Conservation (phyloP, 306 rosid genomes). For the Medicago arabica region DNA sequence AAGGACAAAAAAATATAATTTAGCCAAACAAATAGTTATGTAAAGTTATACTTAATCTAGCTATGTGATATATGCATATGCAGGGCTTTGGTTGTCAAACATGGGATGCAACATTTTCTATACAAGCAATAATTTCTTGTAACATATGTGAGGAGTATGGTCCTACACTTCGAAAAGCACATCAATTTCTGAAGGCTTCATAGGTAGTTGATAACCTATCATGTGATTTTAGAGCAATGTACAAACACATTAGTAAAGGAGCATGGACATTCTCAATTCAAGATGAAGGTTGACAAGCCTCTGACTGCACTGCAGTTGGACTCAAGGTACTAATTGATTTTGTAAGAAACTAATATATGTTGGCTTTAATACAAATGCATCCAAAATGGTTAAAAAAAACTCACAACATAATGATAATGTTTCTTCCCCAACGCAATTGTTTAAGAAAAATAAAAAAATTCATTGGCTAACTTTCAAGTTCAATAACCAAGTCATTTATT, state of each 20-base stretch:
- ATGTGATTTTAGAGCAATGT: conserved; percentile 53
- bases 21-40: too few species aligned
- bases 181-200: conserved; percentile 64
- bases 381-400: too few species aligned
- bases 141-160: conserved; percentile 57
- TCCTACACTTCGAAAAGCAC: conserved; percentile 62
- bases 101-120: conserved; percentile 65
- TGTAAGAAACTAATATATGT: neutral
- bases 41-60: too few species aligned
- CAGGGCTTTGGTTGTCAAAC: conserved; percentile 61
- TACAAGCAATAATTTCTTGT: conserved; percentile 64
- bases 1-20: too few species aligned
- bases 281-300: conserved; percentile 67
- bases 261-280: conserved; percentile 62
- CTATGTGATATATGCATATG: neutral
- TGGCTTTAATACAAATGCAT: neutral
- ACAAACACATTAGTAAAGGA: conserved; percentile 62
- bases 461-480: too few species aligned
- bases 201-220: conserved; percentile 63
- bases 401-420: too few species aligned
- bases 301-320: conserved; percentile 74
- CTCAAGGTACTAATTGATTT: conserved; percentile 43
- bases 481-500: too few species aligned
- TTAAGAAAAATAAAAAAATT: too few species aligned
- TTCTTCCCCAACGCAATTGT: too few species aligned